A percentile compares a stretch with the other conserved stretches of the same genome.
Evolutionary conservation across 1,284 basidiomycete genomes (phyloP).

Genomic region (Agaricales sp.): DNA sequence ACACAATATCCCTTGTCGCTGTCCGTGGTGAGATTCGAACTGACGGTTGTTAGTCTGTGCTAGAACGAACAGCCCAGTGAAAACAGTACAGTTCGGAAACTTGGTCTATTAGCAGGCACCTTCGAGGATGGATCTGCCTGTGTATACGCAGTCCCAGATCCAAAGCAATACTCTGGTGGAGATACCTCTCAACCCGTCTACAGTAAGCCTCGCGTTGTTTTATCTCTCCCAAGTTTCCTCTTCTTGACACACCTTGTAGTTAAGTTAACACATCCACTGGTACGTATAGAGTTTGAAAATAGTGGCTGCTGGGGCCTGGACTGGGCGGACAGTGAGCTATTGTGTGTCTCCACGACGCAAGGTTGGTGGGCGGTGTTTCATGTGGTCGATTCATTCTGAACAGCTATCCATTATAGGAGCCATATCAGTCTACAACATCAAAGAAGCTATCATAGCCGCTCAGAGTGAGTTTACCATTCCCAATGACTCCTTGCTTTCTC

Average conservation of each 20-base stretch:
- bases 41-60: constrained; percentile 5
- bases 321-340: constrained; percentile 75
- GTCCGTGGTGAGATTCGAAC: background rate
- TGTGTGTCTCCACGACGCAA: constrained; percentile 76
- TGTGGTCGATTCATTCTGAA: constrained; percentile 3
- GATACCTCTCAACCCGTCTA: constrained; percentile 25
- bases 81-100: constrained; percentile 35
- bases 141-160: constrained; percentile 70
- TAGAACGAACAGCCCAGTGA: constrained; percentile 13
- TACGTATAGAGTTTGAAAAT: constrained; percentile 66
- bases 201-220: constrained; percentile 21
- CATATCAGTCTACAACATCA: constrained; percentile 68
- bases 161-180: constrained; percentile 11
- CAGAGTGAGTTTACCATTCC: constrained; percentile 16
- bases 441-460: constrained; percentile 31
- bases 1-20: background rate
- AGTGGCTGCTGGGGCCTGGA: constrained; percentile 68
- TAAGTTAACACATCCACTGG: constrained; percentile 45
- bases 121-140: constrained; percentile 79
- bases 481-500: background rate
- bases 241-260: constrained; percentile 28
- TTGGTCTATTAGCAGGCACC: constrained; percentile 74
- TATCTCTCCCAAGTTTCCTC: background rate
- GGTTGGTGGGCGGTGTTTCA: constrained; percentile 35
- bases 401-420: constrained; percentile 35